Conservation (phyloP, 2,329 filamentous ascomycete species). For the Exserohilum rostratum region DNA sequence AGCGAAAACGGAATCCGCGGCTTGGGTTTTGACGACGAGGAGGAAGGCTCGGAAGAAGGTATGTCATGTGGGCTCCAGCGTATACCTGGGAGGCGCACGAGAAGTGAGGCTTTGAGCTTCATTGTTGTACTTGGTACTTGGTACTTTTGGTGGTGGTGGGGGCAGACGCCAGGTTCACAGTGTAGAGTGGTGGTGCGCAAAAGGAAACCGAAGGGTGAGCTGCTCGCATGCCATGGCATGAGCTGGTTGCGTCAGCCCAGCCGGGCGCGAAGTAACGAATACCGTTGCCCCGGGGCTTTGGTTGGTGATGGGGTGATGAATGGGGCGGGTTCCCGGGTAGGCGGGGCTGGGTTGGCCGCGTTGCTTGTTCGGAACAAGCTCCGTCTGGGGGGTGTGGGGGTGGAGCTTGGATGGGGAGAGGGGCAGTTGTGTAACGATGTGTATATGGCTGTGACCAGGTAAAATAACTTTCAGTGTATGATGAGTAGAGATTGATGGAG, state of each 20-base stretch:
- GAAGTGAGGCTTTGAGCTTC: slow-evolving; percentile 15
- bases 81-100: slow-evolving; percentile 24
- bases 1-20: slow-evolving; percentile 21
- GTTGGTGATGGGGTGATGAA: not conserved
- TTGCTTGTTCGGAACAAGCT: slow-evolving; percentile 29
- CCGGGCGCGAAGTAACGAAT: not conserved
- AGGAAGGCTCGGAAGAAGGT: slow-evolving; percentile 9
- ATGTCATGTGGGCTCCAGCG: slow-evolving; percentile 40
- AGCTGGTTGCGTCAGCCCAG: not conserved
- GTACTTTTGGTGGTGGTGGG: not conserved
- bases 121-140: not conserved
- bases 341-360: slow-evolving; percentile 8
- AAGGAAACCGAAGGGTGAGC: not conserved
- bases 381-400: slow-evolving; percentile 4
- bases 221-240: slow-evolving; percentile 1
- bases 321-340: not conserved
- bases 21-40: slow-evolving; percentile 17
- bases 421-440: not conserved
- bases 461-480: not conserved
- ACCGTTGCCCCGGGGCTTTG: not conserved
- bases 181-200: not conserved
- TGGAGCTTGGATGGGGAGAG: slow-evolving; percentile 1
- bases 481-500: not conserved
- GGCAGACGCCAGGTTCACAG: not conserved
- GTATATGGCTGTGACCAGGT: not conserved